Conservation (phyloP, 2,329 filamentous ascomycete genomes). For the Fusarium anguioides region DNA sequence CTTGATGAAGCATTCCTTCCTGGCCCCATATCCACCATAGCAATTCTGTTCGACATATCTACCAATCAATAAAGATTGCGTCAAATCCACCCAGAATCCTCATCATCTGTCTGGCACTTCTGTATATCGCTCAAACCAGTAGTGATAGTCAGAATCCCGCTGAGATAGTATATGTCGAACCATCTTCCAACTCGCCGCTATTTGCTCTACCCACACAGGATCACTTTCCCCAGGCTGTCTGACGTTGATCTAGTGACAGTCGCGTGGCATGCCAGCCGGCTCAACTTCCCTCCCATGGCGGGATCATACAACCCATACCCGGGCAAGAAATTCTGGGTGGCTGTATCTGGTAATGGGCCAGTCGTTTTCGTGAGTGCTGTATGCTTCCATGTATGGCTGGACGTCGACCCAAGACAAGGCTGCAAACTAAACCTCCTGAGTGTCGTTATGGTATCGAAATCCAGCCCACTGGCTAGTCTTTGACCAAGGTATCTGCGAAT, state of each 20-base stretch:
- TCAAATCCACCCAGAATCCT: too few relatives aligned
- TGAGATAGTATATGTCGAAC: neutral
- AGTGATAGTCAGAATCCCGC: fast-evolving
- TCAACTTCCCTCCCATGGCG: neutral
- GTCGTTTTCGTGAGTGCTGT: neutral
- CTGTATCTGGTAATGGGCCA: neutral
- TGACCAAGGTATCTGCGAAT: too few relatives aligned
- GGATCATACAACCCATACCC: neutral
- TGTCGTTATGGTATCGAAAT: too few relatives aligned
- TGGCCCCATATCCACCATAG: too few relatives aligned
- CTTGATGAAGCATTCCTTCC: too few relatives aligned
- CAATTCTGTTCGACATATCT: too few relatives aligned
- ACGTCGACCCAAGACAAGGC: neutral
- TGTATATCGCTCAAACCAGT: neutral
- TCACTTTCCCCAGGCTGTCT: neutral
- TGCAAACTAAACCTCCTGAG: too few relatives aligned
- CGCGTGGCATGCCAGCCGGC: neutral
- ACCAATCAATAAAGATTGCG: too few relatives aligned
- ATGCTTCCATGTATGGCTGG: neutral
- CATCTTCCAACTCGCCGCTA: neutral
- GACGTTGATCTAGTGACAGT: neutral
- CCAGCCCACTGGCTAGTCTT: too few relatives aligned
- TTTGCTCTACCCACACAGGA: neutral
- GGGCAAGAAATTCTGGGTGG: neutral
- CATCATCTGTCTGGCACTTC: too few relatives aligned